Evolutionary conservation across 805 yeast species (phyloP).

Genomic region (Starmerella ratchasimensis): DNA sequence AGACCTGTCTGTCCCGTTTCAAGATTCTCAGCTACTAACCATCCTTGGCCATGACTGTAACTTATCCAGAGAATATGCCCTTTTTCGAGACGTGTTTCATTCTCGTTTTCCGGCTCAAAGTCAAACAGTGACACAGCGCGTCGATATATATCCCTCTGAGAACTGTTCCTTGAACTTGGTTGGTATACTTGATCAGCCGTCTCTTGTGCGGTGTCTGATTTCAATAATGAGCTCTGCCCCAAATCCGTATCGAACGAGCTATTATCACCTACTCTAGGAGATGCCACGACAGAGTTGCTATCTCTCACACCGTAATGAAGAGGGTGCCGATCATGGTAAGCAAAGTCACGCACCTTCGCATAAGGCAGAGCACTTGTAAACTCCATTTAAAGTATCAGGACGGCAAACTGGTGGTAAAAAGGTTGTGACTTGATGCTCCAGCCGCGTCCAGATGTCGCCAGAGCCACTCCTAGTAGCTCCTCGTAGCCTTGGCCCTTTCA

Average conservation of each 20-base stretch:
- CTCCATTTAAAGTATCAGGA: no score
- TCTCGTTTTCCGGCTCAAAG: slow-evolving; percentile 85
- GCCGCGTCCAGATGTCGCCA: no score
- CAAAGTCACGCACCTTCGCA: slow-evolving; percentile 64
- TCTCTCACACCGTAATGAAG: slow-evolving; percentile 45
- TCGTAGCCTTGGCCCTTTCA: no score
- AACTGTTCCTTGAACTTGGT: no score
- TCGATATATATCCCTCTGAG: slow-evolving; percentile 39
- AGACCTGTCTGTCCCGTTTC: slow-evolving; percentile 70
- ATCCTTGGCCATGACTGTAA: slow-evolving; percentile 93
- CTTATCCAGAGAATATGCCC: slow-evolving; percentile 78
- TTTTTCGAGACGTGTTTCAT: slow-evolving; percentile 63
- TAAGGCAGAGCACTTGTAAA: slow-evolving; percentile 25
- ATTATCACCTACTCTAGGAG: not conserved
- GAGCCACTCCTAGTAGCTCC: no score
- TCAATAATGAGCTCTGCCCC: no score
- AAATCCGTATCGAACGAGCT: no score
- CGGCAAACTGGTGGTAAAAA: no score
- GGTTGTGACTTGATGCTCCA: no score
- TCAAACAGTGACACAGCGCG: slow-evolving; percentile 80
- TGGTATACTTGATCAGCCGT: no score
- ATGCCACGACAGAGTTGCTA: not conserved
- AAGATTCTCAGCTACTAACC: slow-evolving; percentile 85
- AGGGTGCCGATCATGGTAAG: slow-evolving; percentile 57
- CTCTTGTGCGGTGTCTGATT: no score